Evolutionary conservation across 208 protist genomes (phyloP).

Genomic region (Trypanosoma rangeli): DNA sequence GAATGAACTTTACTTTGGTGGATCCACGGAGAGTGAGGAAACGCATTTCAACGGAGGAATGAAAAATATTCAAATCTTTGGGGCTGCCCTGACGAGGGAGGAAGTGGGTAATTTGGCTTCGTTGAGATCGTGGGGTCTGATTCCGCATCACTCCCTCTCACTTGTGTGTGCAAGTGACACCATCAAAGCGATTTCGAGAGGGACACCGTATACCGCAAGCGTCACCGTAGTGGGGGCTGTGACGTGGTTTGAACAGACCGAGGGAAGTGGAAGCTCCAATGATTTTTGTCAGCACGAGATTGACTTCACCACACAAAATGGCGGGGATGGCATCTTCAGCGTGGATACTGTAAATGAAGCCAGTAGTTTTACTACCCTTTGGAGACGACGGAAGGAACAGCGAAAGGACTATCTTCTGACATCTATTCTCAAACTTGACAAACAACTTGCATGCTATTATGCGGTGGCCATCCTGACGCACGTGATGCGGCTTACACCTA

Average conservation of each 20-base stretch:
- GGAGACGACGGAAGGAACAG: slow-evolving; percentile 30
- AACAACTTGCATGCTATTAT: slow-evolving; percentile 38
- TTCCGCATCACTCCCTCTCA: background rate
- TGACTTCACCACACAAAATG: slow-evolving; percentile 63
- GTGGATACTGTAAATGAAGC: slow-evolving; percentile 25
- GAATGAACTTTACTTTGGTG: slow-evolving; percentile 64
- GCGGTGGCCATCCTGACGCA: slow-evolving; percentile 30
- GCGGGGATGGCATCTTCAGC: slow-evolving; percentile 45
- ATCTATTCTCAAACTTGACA: slow-evolving; percentile 33
- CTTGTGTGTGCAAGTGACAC: slow-evolving; percentile 22
- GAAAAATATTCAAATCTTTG: slow-evolving; percentile 67
- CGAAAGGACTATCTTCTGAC: slow-evolving; percentile 31
- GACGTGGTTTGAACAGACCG: slow-evolving; percentile 24
- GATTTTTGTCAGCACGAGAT: slow-evolving; percentile 56
- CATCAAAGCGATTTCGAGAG: slow-evolving; percentile 16
- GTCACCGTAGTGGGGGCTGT: slow-evolving; percentile 20
- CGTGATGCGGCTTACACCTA: slow-evolving; percentile 14
- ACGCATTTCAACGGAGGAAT: slow-evolving; percentile 67
- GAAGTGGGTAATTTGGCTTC: slow-evolving; percentile 12
- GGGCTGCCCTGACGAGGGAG: slow-evolving; percentile 46
- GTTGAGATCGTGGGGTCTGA: background rate
- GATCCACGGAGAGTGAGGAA: slow-evolving; percentile 37
- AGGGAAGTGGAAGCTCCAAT: slow-evolving; percentile 10
- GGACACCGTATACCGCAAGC: background rate
- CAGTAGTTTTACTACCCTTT: slow-evolving; percentile 21